Base-by-base conservation (phyloP, 495 filamentous ascomycete species). In the Hypoxylon perforatum region DNA sequence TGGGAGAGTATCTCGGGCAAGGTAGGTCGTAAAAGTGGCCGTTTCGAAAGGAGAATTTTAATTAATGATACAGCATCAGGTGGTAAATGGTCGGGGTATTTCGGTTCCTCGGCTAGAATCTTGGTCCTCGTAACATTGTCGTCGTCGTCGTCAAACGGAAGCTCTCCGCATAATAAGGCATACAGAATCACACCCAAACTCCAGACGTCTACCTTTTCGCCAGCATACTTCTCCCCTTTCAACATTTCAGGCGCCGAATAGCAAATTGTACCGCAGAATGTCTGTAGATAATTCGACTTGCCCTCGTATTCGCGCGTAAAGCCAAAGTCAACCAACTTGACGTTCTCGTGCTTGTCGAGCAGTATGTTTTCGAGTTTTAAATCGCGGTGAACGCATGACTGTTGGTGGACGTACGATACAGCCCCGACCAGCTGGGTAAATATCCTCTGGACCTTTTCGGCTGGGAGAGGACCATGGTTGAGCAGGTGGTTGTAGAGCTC, bases 191-290 rank as follows among this genome's bases (percentile, higher is more conserved):
- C 93, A 0, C 95, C 95, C 69, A 99, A 77, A 75, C 95, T 98
- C 95, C 95, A 99, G 5, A 98, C 92, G 74, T 99, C 95, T 56
- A 99, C 95, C 76, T 96, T 97, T 78, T 97, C 94, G 1, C 93
- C 94, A 0, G 93, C 94, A 73, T 99, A 99, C 74, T 96, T 98
- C 77, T 99, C 95, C 36, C 93, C 96, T 74, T 95, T 97, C 33
- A 99, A 84, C 95, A 99, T 98, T 74, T 99, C 95, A 2, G 95
- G 95, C 7, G 95, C 95, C 61, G 92, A 96, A 77, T 99, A 99
- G 78, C 94, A 97, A 62, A 99, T 89, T 3, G 95, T 99, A 14
- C 95, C 95, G 77, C 95, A 99, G 76, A 97, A 99, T 1, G 95
- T 99, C 75, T 98, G 95, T 52, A 99, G 78, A 70, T 98, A 95